Percentiles rank a stretch among this genome's conserved stretches.
Conservation (phyloP, 2,329 filamentous ascomycete genomes). For the Coniochaeta prunicola region DNA sequence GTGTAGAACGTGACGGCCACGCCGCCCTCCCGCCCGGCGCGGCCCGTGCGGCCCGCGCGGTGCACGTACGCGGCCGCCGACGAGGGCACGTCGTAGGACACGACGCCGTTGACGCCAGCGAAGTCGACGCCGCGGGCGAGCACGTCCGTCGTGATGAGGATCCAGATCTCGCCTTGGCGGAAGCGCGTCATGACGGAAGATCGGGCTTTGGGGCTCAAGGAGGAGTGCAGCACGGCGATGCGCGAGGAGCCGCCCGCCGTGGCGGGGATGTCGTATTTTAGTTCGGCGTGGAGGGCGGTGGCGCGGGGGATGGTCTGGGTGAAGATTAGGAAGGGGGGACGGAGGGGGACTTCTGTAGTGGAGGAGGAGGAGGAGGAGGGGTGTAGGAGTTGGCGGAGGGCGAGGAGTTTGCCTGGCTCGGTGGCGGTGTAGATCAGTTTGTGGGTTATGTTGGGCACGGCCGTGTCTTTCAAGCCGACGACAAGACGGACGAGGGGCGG, state of each 20-base stretch:
- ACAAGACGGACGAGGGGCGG: conserved; percentile 71
- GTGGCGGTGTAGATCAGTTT: conserved; percentile 85
- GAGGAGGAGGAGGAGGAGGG: conserved; percentile 51
- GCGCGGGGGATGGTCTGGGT: conserved; percentile 93
- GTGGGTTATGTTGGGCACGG: conserved; percentile 86
- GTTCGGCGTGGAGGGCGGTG: conserved; percentile 76
- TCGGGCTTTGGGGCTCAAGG: conserved; percentile 68
- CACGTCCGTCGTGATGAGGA: conserved; percentile 92
- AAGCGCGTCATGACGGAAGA: conserved; percentile 82
- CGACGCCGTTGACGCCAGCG: conserved; percentile 86
- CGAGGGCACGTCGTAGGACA: conserved; percentile 97
- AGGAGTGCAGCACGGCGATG: conserved; percentile 85
- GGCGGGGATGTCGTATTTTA: conserved; percentile 88
- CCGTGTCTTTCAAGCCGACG: conserved; percentile 93
- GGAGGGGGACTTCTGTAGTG: conserved; percentile 46
- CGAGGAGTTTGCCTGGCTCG: conserved; percentile 88
- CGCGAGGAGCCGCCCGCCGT: conserved; percentile 78
- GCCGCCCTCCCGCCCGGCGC: conserved; percentile 80
- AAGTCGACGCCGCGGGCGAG: conserved; percentile 91
- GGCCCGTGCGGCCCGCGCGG: conserved; percentile 82
- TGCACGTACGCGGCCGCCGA: conserved; percentile 88
- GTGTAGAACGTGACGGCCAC: conserved; percentile 93
- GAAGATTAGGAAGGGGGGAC: conserved; percentile 90
- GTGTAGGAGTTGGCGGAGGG: conserved; percentile 80
- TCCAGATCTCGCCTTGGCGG: conserved; percentile 88